These are phyloP conservation scores for Aspergillus biplanus DNA, from an alignment of 495 filamentous ascomycete species.

Conservation along the genomic window DNA sequence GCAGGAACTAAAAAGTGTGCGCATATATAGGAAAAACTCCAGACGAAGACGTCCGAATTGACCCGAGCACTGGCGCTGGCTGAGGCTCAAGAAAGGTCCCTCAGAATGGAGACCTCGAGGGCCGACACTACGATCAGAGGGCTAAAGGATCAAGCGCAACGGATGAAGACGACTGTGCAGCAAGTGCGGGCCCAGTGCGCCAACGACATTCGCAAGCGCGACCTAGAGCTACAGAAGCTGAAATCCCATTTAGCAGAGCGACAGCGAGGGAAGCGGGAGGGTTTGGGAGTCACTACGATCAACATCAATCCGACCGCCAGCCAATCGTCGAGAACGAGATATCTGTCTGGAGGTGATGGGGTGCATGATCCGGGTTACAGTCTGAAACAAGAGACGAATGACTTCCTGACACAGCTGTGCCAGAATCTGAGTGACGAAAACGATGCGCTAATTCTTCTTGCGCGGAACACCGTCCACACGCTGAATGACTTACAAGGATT, in stretches of 20 bases:
- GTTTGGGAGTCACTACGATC: constrained; percentile 52
- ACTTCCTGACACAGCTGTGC: constrained; percentile 86
- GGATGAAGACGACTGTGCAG: constrained; percentile 73
- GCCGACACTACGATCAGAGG: constrained; percentile 70
- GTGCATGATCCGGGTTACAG: constrained; percentile 67
- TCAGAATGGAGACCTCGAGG: constrained; percentile 67
- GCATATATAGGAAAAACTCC: constrained; percentile 55
- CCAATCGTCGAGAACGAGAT: constrained; percentile 35
- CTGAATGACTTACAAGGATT: constrained; percentile 81
- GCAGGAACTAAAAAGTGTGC: constrained; percentile 20
- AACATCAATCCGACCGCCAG: constrained; percentile 49
- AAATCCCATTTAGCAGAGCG: constrained; percentile 78
- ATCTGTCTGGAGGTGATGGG: constrained; percentile 43
- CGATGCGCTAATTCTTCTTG: constrained; percentile 74
- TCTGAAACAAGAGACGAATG: constrained; percentile 83
- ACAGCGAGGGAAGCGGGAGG: constrained; percentile 53
- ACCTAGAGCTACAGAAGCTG: constrained; percentile 82
- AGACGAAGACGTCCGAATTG: constrained; percentile 71
- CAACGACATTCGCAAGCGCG: constrained; percentile 89
- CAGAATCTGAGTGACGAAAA: constrained; percentile 93
- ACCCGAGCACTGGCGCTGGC: constrained; percentile 74
- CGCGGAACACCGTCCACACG: constrained; percentile 69
- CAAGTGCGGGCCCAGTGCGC: constrained; percentile 87
- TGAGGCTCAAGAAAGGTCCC: constrained; percentile 71
- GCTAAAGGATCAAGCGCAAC: constrained; percentile 78